Evolutionary conservation across 2,329 filamentous ascomycete species (phyloP).

Genomic region (Penicillium rolfsii): DNA sequence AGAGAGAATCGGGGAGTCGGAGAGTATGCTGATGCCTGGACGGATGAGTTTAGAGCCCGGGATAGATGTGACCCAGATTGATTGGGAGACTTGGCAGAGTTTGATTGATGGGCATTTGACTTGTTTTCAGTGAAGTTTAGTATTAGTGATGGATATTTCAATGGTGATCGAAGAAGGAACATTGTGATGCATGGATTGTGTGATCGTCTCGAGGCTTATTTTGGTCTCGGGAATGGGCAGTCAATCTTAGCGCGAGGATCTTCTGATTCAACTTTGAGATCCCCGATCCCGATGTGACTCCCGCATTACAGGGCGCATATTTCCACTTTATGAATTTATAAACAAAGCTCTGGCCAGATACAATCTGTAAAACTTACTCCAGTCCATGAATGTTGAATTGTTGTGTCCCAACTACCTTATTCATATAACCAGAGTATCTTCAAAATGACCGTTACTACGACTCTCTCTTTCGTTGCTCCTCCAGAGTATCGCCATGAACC

Average conservation of each 20-base stretch:
- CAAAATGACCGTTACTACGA: not conserved
- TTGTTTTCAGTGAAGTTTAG: not conserved
- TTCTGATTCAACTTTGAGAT: not conserved
- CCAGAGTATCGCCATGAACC: not conserved
- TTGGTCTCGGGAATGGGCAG: not conserved
- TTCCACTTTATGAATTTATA: not conserved
- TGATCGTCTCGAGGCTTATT: not conserved
- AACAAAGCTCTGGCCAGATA: not conserved
- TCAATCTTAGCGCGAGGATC: not conserved
- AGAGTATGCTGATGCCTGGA: not conserved
- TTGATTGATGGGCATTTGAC: not conserved
- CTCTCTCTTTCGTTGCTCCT: not conserved
- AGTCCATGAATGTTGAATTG: not conserved
- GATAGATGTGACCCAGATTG: not conserved
- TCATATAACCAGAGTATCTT: not conserved
- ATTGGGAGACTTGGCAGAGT: conserved; percentile 1
- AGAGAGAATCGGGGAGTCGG: not conserved
- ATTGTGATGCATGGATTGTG: not conserved
- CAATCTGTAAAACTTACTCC: not conserved
- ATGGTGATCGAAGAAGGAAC: not conserved
- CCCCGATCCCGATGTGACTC: not conserved
- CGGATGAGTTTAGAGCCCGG: not conserved
- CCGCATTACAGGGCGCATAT: not conserved
- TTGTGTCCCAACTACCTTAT: not conserved
- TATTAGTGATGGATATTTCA: not conserved